Evolutionary conservation across 2,329 filamentous ascomycete species (phyloP), one percentile per base, ranked within the genome.

Genomic region (Stenocarpella maydis): DNA sequence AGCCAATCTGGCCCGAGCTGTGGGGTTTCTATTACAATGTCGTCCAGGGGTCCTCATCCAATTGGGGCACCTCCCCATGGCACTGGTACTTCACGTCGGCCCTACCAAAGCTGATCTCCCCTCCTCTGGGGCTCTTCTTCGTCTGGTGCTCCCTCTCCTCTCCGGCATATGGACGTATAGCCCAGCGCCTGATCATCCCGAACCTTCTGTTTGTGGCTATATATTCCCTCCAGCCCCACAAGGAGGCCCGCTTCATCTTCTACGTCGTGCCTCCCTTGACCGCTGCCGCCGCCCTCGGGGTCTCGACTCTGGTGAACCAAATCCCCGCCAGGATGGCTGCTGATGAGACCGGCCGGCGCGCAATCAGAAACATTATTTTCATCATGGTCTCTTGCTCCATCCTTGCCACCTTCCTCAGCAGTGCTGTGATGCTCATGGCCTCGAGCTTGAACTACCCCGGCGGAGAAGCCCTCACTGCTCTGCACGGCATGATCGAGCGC

Each of bases 401-500:
- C 2, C 77, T 88, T 3, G 77, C 83, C 1, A 94, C 92, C 0
- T 87, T 92, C 70, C 80, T 83, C 6, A 82, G 87, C 43, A 93
- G 91, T 68, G 83, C 85, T 3, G 86, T 81, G 39, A 88, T 97
- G 81, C 88, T 98, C 2, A 85, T 91, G 34, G 82, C 97, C 70
- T 97, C 94, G 0, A 91, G 92, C 17, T 88, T 97, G 69, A 99
- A 98, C 81, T 99, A 99, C 77, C 96, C 96, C 1, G 96, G 96
- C 58, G 96, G 93, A 26, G 88, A 92, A 70, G 96, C 95, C 2
- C 84, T 98, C 26, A 73, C 80, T 10, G 82, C 85, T 53, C 81
- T 91, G 47, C 83, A 86, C 70, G 68, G 70, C 5, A 74, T 82
- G 15, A 78, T 84, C 21, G 71, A 72, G 55, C 74, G 81, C 31